phyloP scores from a whole-genome alignment of 345 rosid genomes.

The Camelina neglecta region DNA sequence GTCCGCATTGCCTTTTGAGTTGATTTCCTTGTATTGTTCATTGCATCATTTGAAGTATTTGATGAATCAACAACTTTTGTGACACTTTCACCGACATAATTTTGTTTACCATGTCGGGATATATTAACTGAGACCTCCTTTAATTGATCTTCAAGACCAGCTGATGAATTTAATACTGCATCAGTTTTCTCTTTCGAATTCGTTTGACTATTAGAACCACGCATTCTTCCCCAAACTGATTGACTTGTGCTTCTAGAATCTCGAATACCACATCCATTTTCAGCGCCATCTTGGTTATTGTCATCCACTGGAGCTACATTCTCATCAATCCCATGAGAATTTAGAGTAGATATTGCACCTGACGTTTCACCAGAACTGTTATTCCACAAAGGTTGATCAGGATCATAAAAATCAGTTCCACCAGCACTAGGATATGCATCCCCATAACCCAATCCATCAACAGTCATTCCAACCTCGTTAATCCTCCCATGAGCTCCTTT shows the following conservation, averaged over 20 bases:
- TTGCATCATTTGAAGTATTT: conserved; percentile 52
- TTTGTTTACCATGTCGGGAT: conserved; percentile 58
- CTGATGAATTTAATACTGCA: conserved; percentile 48
- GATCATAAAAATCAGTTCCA: conserved; percentile 92
- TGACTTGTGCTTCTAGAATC: conserved; percentile 52
- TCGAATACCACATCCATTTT: conserved; percentile 50
- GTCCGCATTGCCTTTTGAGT: conserved; percentile 87
- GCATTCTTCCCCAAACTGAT: conserved; percentile 80
- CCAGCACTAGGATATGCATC: conserved; percentile 58
- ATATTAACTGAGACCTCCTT: conserved; percentile 54
- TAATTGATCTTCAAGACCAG: conserved; percentile 56
- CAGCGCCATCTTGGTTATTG: conserved; percentile 54
- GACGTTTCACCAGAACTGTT: conserved; percentile 71
- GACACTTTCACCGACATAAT: conserved; percentile 44
- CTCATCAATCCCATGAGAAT: conserved; percentile 62
- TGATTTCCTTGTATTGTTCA: conserved; percentile 56
- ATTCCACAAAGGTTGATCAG: conserved; percentile 99
- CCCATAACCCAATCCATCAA: conserved; percentile 63
- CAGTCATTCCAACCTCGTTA: conserved; percentile 58
- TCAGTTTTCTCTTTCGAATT: conserved; percentile 64
- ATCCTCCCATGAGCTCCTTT: conserved; percentile 49
- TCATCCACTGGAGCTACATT: conserved; percentile 54
- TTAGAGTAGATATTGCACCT: conserved; percentile 51
- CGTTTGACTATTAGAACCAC: conserved; percentile 53
- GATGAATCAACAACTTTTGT: conserved; percentile 46